Percentiles rank a stretch among this genome's conserved stretches.
Evolutionary conservation across 306 rosid genomes (phyloP).

Genomic region (Quillaja saponaria): DNA sequence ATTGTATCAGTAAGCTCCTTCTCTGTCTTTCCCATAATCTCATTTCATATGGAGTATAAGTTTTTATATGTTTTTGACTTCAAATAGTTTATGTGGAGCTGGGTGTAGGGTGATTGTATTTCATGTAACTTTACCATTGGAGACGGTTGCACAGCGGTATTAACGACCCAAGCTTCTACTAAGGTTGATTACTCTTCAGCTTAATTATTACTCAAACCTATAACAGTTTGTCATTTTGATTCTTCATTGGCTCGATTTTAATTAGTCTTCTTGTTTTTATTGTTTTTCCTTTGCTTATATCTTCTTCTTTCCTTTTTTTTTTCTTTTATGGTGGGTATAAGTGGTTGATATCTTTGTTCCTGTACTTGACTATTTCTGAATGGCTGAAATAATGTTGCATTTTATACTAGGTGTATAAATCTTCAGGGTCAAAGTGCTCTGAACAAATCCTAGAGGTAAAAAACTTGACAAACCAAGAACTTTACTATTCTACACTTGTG

Average conservation of each 20-base stretch:
- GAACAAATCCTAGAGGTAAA: constrained; percentile 74
- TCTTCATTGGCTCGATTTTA: no score
- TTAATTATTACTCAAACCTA: no score
- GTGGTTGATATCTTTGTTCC: constrained; percentile 14
- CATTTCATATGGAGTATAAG: background rate
- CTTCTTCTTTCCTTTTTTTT: background rate
- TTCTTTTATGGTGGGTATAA: constrained; percentile 1
- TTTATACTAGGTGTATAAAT: constrained; percentile 72
- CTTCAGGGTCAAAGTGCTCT: constrained; percentile 65
- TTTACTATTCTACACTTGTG: background rate
- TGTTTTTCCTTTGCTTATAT: background rate
- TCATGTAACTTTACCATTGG: constrained; percentile 58
- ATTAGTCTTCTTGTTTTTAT: background rate
- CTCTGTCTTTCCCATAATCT: background rate
- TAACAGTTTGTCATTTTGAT: constrained; percentile 8
- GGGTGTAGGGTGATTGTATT: constrained; percentile 75
- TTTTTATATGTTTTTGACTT: background rate
- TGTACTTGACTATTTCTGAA: constrained; percentile 13
- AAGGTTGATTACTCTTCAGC: constrained; percentile 61
- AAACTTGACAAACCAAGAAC: background rate
- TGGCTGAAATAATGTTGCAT: constrained; percentile 9
- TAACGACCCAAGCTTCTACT: constrained; percentile 95
- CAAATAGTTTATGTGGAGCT: background rate
- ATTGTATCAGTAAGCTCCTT: constrained; percentile 69
- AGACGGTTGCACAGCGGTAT: constrained; percentile 59